A percentile compares a stretch with the other conserved stretches of the same genome.
phyloP scores from a whole-genome alignment of 805 yeast genomes.

The Kuraishia hungarica region DNA sequence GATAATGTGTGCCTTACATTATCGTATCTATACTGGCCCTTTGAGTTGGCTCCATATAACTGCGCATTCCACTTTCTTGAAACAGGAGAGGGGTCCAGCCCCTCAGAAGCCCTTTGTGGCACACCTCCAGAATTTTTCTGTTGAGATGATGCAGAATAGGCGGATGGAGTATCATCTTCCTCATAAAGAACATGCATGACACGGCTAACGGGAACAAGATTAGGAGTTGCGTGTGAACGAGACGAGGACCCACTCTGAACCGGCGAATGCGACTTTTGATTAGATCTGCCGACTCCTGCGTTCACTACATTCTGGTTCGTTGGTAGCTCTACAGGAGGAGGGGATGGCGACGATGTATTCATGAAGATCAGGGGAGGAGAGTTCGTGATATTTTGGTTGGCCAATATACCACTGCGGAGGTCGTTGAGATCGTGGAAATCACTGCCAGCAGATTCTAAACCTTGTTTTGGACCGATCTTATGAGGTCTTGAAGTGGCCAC shows the following conservation, averaged over 20 bases:
- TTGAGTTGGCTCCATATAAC: neutral
- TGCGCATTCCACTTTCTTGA: neutral
- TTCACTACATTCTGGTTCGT: neutral
- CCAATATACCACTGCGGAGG: slow-evolving; percentile 1
- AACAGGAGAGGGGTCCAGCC: neutral
- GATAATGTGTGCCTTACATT: neutral
- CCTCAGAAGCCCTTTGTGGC: neutral
- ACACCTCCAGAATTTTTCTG: neutral
- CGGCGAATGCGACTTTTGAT: neutral
- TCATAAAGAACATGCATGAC: slow-evolving; percentile 3
- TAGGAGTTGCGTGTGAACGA: neutral
- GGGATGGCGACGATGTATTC: slow-evolving; percentile 1
- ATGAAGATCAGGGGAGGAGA: slow-evolving; percentile 1
- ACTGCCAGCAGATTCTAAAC: neutral
- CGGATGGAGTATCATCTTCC: neutral
- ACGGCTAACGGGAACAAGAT: neutral
- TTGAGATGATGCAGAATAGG: neutral
- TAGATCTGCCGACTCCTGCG: neutral
- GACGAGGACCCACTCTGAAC: neutral
- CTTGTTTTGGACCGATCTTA: neutral
- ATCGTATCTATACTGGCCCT: neutral
- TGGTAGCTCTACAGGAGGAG: neutral
- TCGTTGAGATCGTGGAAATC: slow-evolving; percentile 1
- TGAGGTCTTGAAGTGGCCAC: neutral
- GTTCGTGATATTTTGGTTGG: slow-evolving; percentile 1